Base-by-base conservation (phyloP, 1,284 basidiomycete species). In the Kalmanozyma brasiliensis region DNA sequence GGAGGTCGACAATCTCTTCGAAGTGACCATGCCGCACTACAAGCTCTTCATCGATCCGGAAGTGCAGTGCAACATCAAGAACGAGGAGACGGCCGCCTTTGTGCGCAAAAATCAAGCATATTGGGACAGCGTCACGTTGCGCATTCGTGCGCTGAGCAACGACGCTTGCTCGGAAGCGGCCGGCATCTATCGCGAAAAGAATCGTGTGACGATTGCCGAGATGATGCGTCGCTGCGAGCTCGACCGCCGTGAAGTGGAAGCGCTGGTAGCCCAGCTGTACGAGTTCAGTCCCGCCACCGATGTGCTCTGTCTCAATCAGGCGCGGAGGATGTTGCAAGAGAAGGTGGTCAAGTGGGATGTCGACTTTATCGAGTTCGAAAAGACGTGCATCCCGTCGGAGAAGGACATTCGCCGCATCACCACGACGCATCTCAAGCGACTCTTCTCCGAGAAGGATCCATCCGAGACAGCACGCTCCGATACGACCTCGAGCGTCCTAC, bases 301-400 rank as follows among this genome's bases (percentile, higher is more conserved):
- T 79, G 94, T 93, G 1, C 86, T 97, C 35, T 91, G 90, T 42
- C 86, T 98, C 58, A 98, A 95, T 73, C 88, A 89, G 58, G 92
- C 95, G 8, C 88, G 94, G 43, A 89, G 91, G 4, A 89, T 89
- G 56, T 86, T 94, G 37, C 94, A 97, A 83, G 93, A 96, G 78
- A 91, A 91, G 82, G 93, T 96, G 48, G 93, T 97, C n/a, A 91
- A 91, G 37, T 98, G 94, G 92, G 94, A 96, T 79, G 87, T 88
- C 57, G 90, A 93, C 76, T 92, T 94, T 77, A 89, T 81, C 36
- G 76, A 86, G 65, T 85, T 79, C 76, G 84, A 83, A 57, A 76
- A 77, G 48, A 74, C 77, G 30, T 66, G 61, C 51, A 73, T 83
- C 88, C 56, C 90, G 1, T 71, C 76, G 20, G 82, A 82, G 38